A percentile compares a stretch with the other conserved stretches of the same genome.
Evolutionary conservation across 805 yeast genomes (phyloP).

Genomic region (Candida schatavii): DNA sequence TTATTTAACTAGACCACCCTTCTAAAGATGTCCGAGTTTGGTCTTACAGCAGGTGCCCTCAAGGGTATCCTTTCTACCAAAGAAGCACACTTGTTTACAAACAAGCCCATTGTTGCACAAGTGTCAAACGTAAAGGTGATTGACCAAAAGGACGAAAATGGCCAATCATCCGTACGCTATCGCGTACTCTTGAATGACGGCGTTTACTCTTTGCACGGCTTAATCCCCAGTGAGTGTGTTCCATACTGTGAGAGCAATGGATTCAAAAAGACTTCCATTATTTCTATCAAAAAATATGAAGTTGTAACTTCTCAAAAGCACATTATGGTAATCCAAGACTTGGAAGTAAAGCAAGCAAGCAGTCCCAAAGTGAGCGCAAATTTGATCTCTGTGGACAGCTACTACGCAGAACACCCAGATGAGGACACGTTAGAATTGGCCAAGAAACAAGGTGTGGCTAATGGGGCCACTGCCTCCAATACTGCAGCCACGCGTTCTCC

Average conservation of each 20-base stretch:
- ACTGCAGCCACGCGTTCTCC: constrained; percentile 13
- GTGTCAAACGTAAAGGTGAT: constrained; percentile 33
- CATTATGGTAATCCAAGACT: constrained; percentile 46
- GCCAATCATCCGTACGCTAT: constrained; percentile 21
- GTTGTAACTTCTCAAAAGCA: constrained; percentile 49
- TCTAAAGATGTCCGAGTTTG: constrained; percentile 11
- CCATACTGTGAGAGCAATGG: constrained; percentile 41
- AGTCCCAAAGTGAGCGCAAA: constrained; percentile 37
- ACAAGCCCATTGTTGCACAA: constrained; percentile 32
- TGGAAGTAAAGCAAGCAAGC: constrained; percentile 39
- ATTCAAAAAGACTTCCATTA: constrained; percentile 43
- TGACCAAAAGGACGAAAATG: constrained; percentile 20
- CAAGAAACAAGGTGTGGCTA: constrained; percentile 8
- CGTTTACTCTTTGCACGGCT: constrained; percentile 32
- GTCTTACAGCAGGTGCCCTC: constrained; percentile 23
- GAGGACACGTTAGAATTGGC: constrained; percentile 37
- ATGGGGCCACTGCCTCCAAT: constrained; percentile 5
- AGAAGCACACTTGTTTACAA: constrained; percentile 18
- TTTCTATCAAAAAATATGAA: constrained; percentile 40
- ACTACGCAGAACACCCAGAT: constrained; percentile 57
- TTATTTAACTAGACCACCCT: not conserved
- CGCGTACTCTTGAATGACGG: constrained; percentile 41
- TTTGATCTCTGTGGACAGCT: constrained; percentile 51
- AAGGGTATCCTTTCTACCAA: constrained; percentile 21
- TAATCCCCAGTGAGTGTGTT: constrained; percentile 41